Percentiles rank a stretch among this genome's conserved stretches.
Evolutionary conservation across 164 flowering plant species (phyloP).

Genomic region (Tetrastigma voinierianum): DNA sequence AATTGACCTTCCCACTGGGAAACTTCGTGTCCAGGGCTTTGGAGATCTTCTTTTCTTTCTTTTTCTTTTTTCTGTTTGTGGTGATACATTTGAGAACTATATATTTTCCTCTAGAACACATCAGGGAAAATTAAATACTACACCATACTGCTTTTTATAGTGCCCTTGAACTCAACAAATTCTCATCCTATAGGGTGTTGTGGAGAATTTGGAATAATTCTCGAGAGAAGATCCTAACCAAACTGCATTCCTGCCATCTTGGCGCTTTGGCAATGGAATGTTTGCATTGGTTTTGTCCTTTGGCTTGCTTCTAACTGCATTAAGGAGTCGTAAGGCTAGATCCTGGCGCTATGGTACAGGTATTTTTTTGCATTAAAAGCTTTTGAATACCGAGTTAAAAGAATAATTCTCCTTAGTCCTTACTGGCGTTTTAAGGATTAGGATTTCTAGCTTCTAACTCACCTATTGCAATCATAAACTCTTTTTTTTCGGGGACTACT

Average conservation of each 20-base stretch:
- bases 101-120: neutral
- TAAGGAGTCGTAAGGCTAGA: conserved; percentile 91
- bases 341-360: conserved; percentile 98
- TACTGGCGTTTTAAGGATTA: neutral
- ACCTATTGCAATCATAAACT: neutral
- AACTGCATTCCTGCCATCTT: conserved; percentile 58
- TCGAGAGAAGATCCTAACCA: conserved; percentile 64
- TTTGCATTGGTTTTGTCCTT: conserved; percentile 90
- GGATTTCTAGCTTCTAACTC: neutral
- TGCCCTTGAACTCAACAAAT: neutral
- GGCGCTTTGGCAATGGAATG: conserved; percentile 98
- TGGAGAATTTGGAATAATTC: conserved; percentile 81
- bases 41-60: no score
- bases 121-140: neutral
- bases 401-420: neutral
- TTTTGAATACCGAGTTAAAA: neutral
- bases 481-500: neutral
- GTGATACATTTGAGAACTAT: neutral
- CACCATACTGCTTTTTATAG: neutral
- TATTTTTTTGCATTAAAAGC: conserved; percentile 15
- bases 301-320: conserved; percentile 86
- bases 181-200: conserved; percentile 57
- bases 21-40: no score
- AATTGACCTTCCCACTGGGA: no score
- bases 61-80: no score